Base-by-base conservation (phyloP, 2,329 filamentous ascomycete genomes). In the Penicillium sclerotigenum region DNA sequence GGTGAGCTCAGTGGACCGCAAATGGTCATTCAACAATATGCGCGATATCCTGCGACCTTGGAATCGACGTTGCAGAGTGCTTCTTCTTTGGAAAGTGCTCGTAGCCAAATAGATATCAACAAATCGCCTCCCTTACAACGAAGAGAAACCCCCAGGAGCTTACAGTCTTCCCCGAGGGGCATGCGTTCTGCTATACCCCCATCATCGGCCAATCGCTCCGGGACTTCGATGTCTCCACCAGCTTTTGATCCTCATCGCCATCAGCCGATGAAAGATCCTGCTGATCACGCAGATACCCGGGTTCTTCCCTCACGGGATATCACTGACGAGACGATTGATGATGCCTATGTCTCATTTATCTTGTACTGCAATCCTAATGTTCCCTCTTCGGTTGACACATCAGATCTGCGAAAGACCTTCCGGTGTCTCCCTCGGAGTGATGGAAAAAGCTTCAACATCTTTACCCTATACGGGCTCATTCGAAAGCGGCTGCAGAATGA, bases 301-400 rank as follows among this genome's bases (percentile, higher is more conserved):
- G 62, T 74, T 20, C 74, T 93, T 46, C 92, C 92, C 8, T 79
- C 85, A 53, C 84, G 82, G 60, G 78, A 85, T 58, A 85, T 96
- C 29, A 86, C 83, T 3, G 82, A 85, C 64, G 82, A 83, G 2
- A 88, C 82, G 13, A 87, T 97, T 61, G 89, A 92, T 67, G 85
- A 93, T 70, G 87, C 90, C 48, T 97, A 92, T 71, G 87, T 92
- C 57, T 75, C 80, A 63, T 97, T 97, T 71, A 89, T 97, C 65
- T 80, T 97, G 55, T 90, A 91, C 73, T 96, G 92, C 79, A 97
- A 97, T 72, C 92, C 92, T 5, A 86, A 84, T 41, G 86, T 96
- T 47, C 80, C 88, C 3, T 71, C 81, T n/a, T 81, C 85, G 16
- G 83, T 83, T 41, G 88, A 95, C 73, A 88, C 89, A 0, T 74